Evolutionary conservation across 2,329 filamentous ascomycete species (phyloP).

Genomic region (Ceratocystis smalleyi): DNA sequence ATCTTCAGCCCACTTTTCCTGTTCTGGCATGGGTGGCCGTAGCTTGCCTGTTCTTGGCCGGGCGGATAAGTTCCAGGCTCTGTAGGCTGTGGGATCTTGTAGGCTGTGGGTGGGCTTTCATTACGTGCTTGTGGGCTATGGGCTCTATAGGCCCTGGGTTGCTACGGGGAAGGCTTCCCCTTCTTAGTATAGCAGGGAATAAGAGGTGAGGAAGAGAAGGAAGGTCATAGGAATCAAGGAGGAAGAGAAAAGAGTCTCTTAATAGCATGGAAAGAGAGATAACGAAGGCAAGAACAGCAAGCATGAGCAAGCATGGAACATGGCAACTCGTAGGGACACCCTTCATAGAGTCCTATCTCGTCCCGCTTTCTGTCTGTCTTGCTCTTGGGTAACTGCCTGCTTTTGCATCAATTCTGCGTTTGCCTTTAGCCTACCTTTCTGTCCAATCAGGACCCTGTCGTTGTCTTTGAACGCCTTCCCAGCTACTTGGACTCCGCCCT

Average conservation of each 20-base stretch:
- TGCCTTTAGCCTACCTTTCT: neutral
- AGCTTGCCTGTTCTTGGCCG: neutral
- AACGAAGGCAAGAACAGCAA: neutral
- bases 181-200: neutral
- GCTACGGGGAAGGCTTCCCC: neutral
- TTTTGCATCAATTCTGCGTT: neutral
- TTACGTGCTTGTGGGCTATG: neutral
- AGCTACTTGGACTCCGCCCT: neutral
- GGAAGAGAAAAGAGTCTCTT: conserved; percentile 4
- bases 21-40: neutral
- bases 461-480: neutral
- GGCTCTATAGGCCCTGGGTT: neutral
- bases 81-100: neutral
- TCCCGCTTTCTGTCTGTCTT: neutral
- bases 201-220: neutral
- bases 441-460: neutral
- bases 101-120: neutral
- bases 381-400: neutral
- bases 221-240: neutral
- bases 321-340: neutral
- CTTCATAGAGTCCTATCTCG: neutral
- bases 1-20: neutral
- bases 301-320: neutral
- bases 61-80: neutral
- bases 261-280: neutral